Conservation (phyloP, 116 monocot genomes). For the Iris pallida region DNA sequence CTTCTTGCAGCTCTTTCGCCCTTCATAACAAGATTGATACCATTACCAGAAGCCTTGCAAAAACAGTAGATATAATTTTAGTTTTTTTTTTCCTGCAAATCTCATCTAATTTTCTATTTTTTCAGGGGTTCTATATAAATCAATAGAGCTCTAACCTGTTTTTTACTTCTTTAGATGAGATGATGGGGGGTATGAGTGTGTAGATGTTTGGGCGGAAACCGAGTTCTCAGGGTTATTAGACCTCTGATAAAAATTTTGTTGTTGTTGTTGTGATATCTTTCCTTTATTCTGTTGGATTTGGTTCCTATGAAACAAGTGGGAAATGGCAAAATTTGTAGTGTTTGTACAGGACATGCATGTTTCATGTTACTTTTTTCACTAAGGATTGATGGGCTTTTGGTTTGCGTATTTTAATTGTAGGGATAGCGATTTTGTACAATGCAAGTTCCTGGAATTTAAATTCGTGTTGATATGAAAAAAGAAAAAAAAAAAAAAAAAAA, state of each 20-base stretch:
- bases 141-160: slow-evolving; percentile 20
- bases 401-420: too few relatives aligned
- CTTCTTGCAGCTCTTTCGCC: slow-evolving; percentile 78
- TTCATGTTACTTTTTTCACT: too few relatives aligned
- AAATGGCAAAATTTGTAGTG: too few relatives aligned
- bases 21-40: slow-evolving; percentile 63
- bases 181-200: slow-evolving; percentile 7
- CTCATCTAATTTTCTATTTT: slow-evolving; percentile 1
- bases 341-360: too few relatives aligned
- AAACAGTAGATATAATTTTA: slow-evolving; percentile 25
- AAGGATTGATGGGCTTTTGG: too few relatives aligned
- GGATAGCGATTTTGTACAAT: too few relatives aligned
- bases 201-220: slow-evolving; percentile 53
- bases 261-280: slow-evolving; percentile 1
- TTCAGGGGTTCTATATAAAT: slow-evolving; percentile 7
- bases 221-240: slow-evolving; percentile 54
- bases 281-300: too few relatives aligned
- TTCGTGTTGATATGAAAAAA: too few relatives aligned
- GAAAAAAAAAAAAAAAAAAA: too few relatives aligned
- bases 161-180: slow-evolving; percentile 5
- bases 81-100: slow-evolving; percentile 8
- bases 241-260: slow-evolving; percentile 55
- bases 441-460: too few relatives aligned
- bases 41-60: slow-evolving; percentile 36
- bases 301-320: too few relatives aligned